Base-by-base conservation (phyloP, 2,329 filamentous ascomycete species). In the Knufia petricola region DNA sequence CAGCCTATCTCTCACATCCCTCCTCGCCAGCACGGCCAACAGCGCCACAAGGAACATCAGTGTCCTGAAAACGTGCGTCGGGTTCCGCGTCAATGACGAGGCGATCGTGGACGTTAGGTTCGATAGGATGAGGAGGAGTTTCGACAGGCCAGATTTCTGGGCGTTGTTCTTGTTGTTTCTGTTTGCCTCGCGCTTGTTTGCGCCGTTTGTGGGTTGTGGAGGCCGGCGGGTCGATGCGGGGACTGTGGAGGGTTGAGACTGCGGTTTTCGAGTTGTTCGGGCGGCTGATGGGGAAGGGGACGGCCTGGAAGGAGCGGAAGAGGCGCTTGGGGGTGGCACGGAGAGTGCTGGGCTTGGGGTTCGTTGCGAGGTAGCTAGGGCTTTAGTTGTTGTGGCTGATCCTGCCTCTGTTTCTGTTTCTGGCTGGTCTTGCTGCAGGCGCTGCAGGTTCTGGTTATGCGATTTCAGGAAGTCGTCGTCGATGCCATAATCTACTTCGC, bases 11-110 rank as follows among this genome's bases (percentile, higher is more conserved):
- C 89, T 78, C 12, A 94, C 71, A 61, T 84, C 83, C 59, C 78
- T 76, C 59, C 85, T 77, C 50, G 85, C 84, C 51, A 95, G 71
- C 55, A 92, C 78, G 54, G 90, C 67, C 24, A 94, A 61, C 52
- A 98, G 74, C 2, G 86, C 85, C 31, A 89, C 68, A 20, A 95
- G 64, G 61, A 96, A 95, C 13, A 88, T 77, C 43, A 96, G 58
- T 3, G 86, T 79, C 50, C 78, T 70, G 28, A 80, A 64, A 53
- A 79, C 63, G 21, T 70, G 71, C 63, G 78, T 68, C 0, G 76
- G 77, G 56, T 76, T 78, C 8, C 69, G 69, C 2, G 72, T 71
- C 55, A 81, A 64, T 9, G 70, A 72, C 13, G 70, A 69, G 1
- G 71, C 66, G 26, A 77, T 71, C 45, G 70, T 73, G 42, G 71